Evolutionary conservation across 495 filamentous ascomycete species (phyloP), one percentile per base, ranked within the genome.

Genomic region (Trichoderma orchidacearum): DNA sequence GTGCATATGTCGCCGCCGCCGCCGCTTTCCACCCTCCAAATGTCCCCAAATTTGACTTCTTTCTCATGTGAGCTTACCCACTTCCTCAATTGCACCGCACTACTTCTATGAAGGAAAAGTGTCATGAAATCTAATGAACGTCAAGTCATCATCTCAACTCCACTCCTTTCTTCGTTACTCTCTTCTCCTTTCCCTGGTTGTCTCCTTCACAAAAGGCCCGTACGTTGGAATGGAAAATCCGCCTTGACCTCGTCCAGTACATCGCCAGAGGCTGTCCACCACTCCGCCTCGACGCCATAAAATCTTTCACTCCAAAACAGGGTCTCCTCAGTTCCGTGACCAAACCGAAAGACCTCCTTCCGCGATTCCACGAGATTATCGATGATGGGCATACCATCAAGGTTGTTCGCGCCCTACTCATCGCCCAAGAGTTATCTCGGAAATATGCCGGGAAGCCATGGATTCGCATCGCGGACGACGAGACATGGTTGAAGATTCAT

Each of bases 321-420:
- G 55, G 58, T 59, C 54, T 25, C 13, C 25, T 23, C 4, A 23
- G n/a, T 29, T 15, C 6, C 18, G 45, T 56, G 31, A 29, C 30
- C 31, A 29, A 28, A 27, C 8, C 27, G 6, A 15, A 71, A 36
- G 70, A 75, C 2, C 65, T 91, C 18, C 75, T 87, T 51, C 62
- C 75, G 9, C 72, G 81, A 5, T 70, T 84, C 9, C 70, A 74
- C 34, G 56, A 58, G 17, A 72, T 81, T 35, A 23, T 34, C 12
- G 91, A 95, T 61, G 89, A 95, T 66, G 89, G 90, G 0, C 90
- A 96, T 67, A 66, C 80, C 25, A 68, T 80, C 52, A 95, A 96
- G 68, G 65, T 93, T 5, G 73, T 81, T 18, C 70, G 91, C 29
- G 86, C 89, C 3, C 61, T 90, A 12, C 72, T 81, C 51, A 38